A percentile compares a stretch with the other conserved stretches of the same genome.
Evolutionary conservation across 2,329 filamentous ascomycete genomes (phyloP).

Genomic region (Phoma sp.): DNA sequence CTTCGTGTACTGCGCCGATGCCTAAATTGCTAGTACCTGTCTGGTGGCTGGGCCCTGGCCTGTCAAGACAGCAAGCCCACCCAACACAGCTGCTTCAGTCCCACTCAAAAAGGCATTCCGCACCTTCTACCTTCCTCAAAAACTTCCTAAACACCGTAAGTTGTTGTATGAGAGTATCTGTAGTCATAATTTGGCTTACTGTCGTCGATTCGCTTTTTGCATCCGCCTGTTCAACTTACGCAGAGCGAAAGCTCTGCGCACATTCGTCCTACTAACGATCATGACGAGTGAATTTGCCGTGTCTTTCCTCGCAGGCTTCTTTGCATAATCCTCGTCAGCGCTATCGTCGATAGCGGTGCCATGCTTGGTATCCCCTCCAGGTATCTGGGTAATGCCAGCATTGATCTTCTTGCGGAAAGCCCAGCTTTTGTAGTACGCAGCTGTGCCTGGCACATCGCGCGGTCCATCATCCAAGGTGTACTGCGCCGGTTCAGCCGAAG

Average conservation of each 20-base stretch:
- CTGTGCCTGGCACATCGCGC: slow-evolving; percentile 5
- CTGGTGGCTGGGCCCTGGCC: neutral
- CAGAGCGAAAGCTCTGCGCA: slow-evolving; percentile 4
- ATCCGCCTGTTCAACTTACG: slow-evolving; percentile 2
- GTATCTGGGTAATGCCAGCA: neutral
- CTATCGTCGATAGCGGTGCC: neutral
- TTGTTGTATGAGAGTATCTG: neutral
- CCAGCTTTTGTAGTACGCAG: slow-evolving; percentile 21
- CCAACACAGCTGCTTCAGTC: neutral
- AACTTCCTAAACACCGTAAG: neutral
- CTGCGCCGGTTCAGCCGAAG: neutral
- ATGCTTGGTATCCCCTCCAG: neutral
- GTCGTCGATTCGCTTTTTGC: neutral
- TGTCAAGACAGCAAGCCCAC: neutral
- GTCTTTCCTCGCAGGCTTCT: neutral
- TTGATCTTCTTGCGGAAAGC: slow-evolving; percentile 8
- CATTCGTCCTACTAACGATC: slow-evolving; percentile 11
- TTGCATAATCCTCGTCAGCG: neutral
- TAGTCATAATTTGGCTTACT: neutral
- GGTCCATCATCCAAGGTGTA: slow-evolving; percentile 1
- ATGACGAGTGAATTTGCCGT: slow-evolving; percentile 3
- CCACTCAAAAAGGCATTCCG: neutral
- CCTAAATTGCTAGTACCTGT: neutral
- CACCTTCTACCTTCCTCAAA: neutral
- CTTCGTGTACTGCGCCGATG: neutral